A percentile compares a stretch with the other conserved stretches of the same genome.
Conservation (phyloP, 306 rosid species). For the Benincasa hispida region DNA sequence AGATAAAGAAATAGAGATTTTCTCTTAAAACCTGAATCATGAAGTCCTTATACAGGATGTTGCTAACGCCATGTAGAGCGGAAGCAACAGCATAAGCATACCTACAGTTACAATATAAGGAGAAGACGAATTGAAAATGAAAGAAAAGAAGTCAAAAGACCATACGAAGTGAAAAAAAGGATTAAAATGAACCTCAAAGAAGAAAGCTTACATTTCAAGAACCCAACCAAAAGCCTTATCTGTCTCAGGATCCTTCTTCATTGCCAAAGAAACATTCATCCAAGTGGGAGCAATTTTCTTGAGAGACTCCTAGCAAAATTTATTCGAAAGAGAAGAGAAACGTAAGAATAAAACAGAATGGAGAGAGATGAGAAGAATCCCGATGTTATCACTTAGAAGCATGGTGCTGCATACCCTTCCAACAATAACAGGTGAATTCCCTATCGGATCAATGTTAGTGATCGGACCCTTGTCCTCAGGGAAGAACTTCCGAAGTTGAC, state of each 20-base stretch:
- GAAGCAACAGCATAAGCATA: conserved; percentile 95
- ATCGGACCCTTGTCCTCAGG: conserved; percentile 72
- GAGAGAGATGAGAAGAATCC: background rate
- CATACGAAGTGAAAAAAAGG: background rate
- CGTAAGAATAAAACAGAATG: conserved; percentile 1
- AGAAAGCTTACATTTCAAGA: conserved; percentile 76
- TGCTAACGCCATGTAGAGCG: conserved; percentile 69
- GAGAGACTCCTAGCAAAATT: conserved; percentile 54
- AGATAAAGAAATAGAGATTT: background rate
- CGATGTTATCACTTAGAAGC: conserved; percentile 1
- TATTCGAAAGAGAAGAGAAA: conserved; percentile 4
- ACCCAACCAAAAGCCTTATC: conserved; percentile 99
- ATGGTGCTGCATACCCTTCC: conserved; percentile 46
- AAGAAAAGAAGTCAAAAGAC: conserved; percentile 3
- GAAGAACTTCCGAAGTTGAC: conserved; percentile 62
- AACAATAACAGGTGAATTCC: conserved; percentile 94
- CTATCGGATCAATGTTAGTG: conserved; percentile 81
- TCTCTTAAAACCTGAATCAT: conserved; percentile 80
- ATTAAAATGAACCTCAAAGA: background rate
- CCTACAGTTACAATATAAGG: conserved; percentile 33
- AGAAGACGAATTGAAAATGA: background rate
- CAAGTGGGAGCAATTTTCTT: conserved; percentile 99
- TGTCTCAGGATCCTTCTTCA: conserved; percentile 97
- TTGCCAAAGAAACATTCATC: conserved; percentile 96
- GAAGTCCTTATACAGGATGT: conserved; percentile 83